Percentiles rank a stretch among this genome's conserved stretches.
Conservation (phyloP, 148 eudicot species). For the Simmondsia chinensis region DNA sequence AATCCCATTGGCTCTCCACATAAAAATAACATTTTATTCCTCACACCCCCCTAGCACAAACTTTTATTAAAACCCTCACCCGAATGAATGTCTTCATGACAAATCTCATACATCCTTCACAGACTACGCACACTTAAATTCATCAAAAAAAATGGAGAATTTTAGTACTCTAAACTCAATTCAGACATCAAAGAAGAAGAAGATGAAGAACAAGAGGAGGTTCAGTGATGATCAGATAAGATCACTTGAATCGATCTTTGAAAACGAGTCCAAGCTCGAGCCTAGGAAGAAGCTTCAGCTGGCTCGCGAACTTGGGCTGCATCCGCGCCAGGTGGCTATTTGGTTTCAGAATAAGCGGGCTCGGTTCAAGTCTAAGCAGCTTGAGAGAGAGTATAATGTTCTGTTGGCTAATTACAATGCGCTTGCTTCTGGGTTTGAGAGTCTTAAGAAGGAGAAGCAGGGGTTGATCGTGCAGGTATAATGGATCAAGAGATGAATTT, state of each 20-base stretch:
- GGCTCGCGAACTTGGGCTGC: conserved; percentile 48
- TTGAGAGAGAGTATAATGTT: conserved; percentile 32
- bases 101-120: no score
- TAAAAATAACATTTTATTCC: no score
- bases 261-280: conserved; percentile 52
- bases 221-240: conserved; percentile 54
- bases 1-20: no score
- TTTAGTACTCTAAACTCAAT: no score
- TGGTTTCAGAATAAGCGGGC: conserved; percentile 81
- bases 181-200: no score
- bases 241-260: conserved; percentile 44
- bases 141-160: no score
- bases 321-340: conserved; percentile 63
- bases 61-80: no score
- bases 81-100: no score
- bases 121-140: no score
- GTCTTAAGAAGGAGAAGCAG: conserved; percentile 39
- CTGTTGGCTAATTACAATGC: conserved; percentile 34
- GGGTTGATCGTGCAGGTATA: conserved; percentile 34
- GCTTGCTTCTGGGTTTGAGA: conserved; percentile 36
- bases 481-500: background rate
- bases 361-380: conserved; percentile 58
- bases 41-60: no score
- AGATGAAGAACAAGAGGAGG: conserved; percentile 35
- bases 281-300: conserved; percentile 52